Conservation (phyloP, 805 yeast species). For the Candida yuanshanica region DNA sequence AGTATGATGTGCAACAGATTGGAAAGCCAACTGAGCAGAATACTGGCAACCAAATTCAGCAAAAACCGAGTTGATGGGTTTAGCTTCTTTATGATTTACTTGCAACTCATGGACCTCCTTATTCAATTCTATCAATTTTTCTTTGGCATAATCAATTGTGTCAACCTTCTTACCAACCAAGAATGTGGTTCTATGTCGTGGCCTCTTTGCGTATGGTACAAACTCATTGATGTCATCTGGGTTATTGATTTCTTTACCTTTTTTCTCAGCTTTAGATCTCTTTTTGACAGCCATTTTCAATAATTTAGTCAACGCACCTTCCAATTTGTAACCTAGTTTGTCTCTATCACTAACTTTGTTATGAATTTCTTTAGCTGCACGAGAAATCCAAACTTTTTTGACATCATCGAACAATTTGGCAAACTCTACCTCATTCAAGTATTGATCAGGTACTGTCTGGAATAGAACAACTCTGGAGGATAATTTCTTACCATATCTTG, state of each 20-base stretch:
- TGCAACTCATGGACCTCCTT: constrained; percentile 54
- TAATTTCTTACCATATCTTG: constrained; percentile 66
- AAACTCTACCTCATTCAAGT: constrained; percentile 67
- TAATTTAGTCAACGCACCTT: constrained; percentile 54
- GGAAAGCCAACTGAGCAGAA: constrained; percentile 67
- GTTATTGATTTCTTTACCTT: constrained; percentile 41
- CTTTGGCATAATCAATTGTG: constrained; percentile 50
- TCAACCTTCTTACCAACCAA: constrained; percentile 57
- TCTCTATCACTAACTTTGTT: constrained; percentile 55
- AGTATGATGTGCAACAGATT: constrained; percentile 55
- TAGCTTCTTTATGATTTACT: constrained; percentile 36
- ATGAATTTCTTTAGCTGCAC: constrained; percentile 51
- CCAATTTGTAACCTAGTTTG: constrained; percentile 54
- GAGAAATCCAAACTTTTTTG: constrained; percentile 71
- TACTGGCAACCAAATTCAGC: constrained; percentile 77
- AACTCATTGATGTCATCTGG: constrained; percentile 46
- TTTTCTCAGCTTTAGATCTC: constrained; percentile 60
- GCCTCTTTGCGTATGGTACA: constrained; percentile 64
- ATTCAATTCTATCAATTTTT: constrained; percentile 51
- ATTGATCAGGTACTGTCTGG: constrained; percentile 75
- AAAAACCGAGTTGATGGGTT: constrained; percentile 74
- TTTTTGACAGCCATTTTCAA: constrained; percentile 60
- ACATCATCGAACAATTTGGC: constrained; percentile 78
- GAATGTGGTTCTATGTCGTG: constrained; percentile 42
- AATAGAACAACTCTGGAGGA: constrained; percentile 79